Conservation (phyloP, 2,329 filamentous ascomycete species). For the Colletotrichum sp. region DNA sequence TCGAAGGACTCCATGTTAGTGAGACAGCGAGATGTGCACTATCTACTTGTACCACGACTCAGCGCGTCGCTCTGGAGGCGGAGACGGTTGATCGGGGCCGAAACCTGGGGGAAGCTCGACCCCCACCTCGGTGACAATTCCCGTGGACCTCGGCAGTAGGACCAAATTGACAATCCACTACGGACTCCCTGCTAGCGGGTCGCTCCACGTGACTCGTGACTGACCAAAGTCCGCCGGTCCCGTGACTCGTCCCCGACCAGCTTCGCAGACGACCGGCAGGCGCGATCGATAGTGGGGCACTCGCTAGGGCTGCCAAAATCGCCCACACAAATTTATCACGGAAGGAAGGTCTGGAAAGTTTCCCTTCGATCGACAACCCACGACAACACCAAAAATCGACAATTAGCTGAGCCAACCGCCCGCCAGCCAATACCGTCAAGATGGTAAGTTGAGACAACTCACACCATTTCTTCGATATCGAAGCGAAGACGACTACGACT, state of each 20-base stretch:
- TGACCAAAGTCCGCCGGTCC: conserved; percentile 1
- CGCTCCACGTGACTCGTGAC: conserved; percentile 5
- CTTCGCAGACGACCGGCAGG: conserved; percentile 17
- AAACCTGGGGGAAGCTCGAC: conserved; percentile 7
- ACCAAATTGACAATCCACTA: neutral
- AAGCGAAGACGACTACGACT: neutral
- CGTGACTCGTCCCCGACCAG: conserved; percentile 46
- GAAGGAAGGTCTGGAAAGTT: conserved; percentile 8
- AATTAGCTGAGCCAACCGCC: conserved; percentile 20
- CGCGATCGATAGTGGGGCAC: conserved; percentile 16
- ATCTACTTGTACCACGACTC: conserved; percentile 1
- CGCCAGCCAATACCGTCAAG: conserved; percentile 58
- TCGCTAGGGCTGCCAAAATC: conserved; percentile 43
- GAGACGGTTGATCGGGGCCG: neutral
- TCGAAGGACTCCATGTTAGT: conserved; percentile 11
- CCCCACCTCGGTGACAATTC: neutral
- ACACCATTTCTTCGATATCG: neutral
- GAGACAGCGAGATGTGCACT: neutral
- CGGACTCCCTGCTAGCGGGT: neutral
- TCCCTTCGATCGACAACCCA: conserved; percentile 24
- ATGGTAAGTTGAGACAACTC: conserved; percentile 66
- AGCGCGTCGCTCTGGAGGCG: conserved; percentile 1
- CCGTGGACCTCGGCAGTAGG: conserved; percentile 12
- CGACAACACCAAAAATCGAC: conserved; percentile 26
- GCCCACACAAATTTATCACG: conserved; percentile 40